Evolutionary conservation across 345 rosid species (phyloP), one percentile per base, ranked within the genome.

Genomic region (Trapa incisa): DNA sequence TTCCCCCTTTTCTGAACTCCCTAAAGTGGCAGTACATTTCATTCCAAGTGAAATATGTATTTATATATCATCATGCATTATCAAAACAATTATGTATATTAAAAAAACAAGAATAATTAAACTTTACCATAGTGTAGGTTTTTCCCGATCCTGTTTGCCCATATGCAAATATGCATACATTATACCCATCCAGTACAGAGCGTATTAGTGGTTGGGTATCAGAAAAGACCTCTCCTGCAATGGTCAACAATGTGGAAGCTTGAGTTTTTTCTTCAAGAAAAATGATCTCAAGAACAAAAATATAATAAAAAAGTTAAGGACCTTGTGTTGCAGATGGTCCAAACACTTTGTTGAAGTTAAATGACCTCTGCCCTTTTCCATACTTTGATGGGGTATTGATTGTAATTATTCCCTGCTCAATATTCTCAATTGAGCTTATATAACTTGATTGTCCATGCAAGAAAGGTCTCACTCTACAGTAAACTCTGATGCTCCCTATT

Each of bases 81-180:
- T 53, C 58, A 41, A 63, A 14, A 58, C 37, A 50, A 47, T 11
- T 41, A 50, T 22, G n/a, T 42, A 66, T 52, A 38, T 65, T 16
- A 33, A 47, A 32, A 42, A 32, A n/a, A 9, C 6, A 29, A 41
- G 0, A 35, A 22, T 33, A 41, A 29, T 64, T 64, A 68, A 50
- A 63, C 15, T 79, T 73, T 85, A 93, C 98, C 98, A 93, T 93
- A 13, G 98, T 93, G 71, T 39, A 87, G 48, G 98, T 93, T 79
- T 93, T 93, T 65, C 98, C 98, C 7, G 98, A 93, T 72, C 97
- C 97, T 5, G 97, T 94, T 78, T 94, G 99, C 17, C 99, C 97
- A 72, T 94, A 91, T 67, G 99, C 99, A 88, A 94, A 94, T 79
- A 94, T 94, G 82, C 99, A 94, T 41, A 94, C 97, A 76, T 91